phyloP scores from a whole-genome alignment of 495 filamentous ascomycete genomes.

The Apiosordaria backusii region DNA sequence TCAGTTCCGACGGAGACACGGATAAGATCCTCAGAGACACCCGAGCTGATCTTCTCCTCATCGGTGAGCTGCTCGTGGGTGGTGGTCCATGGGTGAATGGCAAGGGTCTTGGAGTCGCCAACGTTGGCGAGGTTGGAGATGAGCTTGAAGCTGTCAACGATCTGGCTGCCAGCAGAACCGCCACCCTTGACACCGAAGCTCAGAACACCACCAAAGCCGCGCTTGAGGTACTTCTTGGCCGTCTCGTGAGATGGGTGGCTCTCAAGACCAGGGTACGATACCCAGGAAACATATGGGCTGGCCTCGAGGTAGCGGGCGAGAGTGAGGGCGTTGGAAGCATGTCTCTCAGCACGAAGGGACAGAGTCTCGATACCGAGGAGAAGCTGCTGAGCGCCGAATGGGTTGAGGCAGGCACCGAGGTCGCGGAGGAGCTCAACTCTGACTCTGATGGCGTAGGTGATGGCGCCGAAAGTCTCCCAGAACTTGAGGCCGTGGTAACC shows the following conservation, averaged over 20 bases:
- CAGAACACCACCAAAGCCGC: conserved; percentile 88
- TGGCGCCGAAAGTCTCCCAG: conserved; percentile 89
- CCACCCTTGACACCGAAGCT: conserved; percentile 93
- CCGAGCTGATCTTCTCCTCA: conserved; percentile 74
- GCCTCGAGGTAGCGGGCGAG: conserved; percentile 82
- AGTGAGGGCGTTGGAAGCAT: conserved; percentile 78
- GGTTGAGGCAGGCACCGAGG: conserved; percentile 78
- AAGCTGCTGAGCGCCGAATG: conserved; percentile 94
- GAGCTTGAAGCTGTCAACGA: conserved; percentile 93
- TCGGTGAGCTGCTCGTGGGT: conserved; percentile 93
- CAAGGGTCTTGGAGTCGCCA: conserved; percentile 82
- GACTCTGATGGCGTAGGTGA: conserved; percentile 78
- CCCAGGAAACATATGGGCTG: conserved; percentile 84
- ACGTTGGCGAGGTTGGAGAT: conserved; percentile 87
- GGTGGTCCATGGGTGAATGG: conserved; percentile 94
- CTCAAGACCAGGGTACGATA: conserved; percentile 87
- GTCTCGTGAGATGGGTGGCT: conserved; percentile 73
- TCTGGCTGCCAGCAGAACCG: conserved; percentile 70
- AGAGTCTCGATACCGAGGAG: conserved; percentile 89
- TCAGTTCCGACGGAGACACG: conserved; percentile 96
- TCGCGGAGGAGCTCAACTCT: conserved; percentile 82
- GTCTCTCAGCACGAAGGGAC: conserved; percentile 78
- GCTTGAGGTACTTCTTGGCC: conserved; percentile 85
- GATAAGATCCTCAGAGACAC: conserved; percentile 89
- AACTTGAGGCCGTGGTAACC: conserved; percentile 97